phyloP scores from a whole-genome alignment of 345 rosid genomes.

The Eucalyptus curtisii region DNA sequence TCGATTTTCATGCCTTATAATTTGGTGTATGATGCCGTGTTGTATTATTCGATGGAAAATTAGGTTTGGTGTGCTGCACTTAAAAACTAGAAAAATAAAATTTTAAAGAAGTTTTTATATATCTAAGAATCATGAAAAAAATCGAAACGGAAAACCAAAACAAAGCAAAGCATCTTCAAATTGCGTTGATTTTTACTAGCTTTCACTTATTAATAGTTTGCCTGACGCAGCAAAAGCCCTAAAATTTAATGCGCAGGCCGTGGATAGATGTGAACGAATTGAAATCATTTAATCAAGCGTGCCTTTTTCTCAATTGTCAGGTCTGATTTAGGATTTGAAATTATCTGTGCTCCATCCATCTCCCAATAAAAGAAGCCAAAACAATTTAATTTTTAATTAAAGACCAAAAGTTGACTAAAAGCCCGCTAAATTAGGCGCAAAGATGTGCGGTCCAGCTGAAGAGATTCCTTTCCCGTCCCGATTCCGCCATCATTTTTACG shows the following conservation, averaged over 20 bases:
- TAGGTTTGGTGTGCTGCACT: background rate
- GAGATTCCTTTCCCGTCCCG: background rate
- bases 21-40: background rate
- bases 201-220: too few species aligned
- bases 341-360: background rate
- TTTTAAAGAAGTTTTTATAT: fast-evolving
- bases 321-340: background rate
- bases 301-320: background rate
- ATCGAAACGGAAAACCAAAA: background rate
- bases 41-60: too few species aligned
- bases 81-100: too few species aligned
- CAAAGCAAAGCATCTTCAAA: background rate
- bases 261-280: background rate
- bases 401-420: background rate
- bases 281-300: too few species aligned
- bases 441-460: background rate
- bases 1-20: background rate
- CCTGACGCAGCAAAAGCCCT: background rate
- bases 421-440: background rate
- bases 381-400: background rate
- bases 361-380: background rate
- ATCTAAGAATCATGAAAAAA: background rate
- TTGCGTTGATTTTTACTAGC: fast-evolving
- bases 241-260: background rate
- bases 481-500: background rate